Base-by-base conservation (phyloP, 495 filamentous ascomycete genomes). In the Penicillium manginii region DNA sequence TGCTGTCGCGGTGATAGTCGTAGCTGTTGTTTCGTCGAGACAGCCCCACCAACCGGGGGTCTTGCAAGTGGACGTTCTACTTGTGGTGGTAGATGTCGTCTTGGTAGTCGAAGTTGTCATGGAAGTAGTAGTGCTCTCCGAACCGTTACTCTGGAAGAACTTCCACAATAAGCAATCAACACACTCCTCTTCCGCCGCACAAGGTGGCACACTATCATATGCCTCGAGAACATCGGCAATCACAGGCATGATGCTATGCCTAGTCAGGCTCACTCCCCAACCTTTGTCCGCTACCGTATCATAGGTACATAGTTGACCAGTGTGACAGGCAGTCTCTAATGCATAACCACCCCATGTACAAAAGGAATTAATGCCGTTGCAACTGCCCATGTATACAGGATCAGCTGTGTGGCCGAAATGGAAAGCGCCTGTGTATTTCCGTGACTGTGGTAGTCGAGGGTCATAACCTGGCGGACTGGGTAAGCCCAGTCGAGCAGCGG, bases 381-480 rank as follows among this genome's bases (percentile, higher is more conserved):
- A 98, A 10, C 88, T 89, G 29, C 94, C 94, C 82, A 97, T 92
- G 68, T 87, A 98, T 6, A 98, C 83, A 0, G 94, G 94, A 73
- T 98, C 94, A 8, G 96, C 94, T 5, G 91, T 98, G 68, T 98
- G 91, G 7, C 94, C 94, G 67, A 97, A 91, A 73, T 98, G 96
- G 64, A 85, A 96, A n/a, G 88, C 79, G 2, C 91, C 93, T 2
- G 90, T 96, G 62, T 82, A 83, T 50, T 81, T 75, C 12, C 91
- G 81, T 3, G 80, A 79, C 59, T 94, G 89, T 9, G 90, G 90
- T 23, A 85, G 74, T 31, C 83, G 78, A 37, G 90, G 80, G 62
- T 89, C 82, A 54, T 87, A 73, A 19, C 87, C 90, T 3, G 96
- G 94, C 8, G 96, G 96, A 2, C 85, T 83, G 0, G 93, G 93